Conservation (phyloP, 768 basidiomycete species). For the Lyophyllum decastes region DNA sequence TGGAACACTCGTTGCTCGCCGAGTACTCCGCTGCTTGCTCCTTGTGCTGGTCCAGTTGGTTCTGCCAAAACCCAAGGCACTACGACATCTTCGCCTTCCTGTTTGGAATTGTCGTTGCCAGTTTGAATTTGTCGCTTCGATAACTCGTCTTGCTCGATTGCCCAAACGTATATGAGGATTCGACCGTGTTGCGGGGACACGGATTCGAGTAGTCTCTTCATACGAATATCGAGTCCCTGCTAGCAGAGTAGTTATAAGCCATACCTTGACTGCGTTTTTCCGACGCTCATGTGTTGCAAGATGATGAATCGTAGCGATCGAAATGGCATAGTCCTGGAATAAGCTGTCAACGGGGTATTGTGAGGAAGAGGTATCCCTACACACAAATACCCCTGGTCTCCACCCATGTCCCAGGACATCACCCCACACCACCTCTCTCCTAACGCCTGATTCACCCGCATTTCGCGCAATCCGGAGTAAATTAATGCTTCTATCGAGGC, state of each 20-base stretch:
- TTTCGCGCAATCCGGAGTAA: conserved; percentile 72
- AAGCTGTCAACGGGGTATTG: neutral
- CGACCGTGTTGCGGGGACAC: conserved; percentile 74
- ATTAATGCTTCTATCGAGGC: conserved; percentile 81
- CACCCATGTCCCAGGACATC: conserved; percentile 76
- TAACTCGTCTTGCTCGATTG: conserved; percentile 85
- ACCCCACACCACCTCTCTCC: conserved; percentile 77
- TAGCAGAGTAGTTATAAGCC: conserved; percentile 6
- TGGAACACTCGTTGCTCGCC: conserved; percentile 57
- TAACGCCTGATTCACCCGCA: conserved; percentile 47
- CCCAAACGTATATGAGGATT: conserved; percentile 95
- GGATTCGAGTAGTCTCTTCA: conserved; percentile 60
- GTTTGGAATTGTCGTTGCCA: conserved; percentile 19
- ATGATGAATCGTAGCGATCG: conserved; percentile 97
- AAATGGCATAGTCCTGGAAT: conserved; percentile 88
- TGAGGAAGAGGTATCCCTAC: conserved; percentile 3
- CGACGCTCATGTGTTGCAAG: conserved; percentile 80
- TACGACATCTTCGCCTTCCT: conserved; percentile 74
- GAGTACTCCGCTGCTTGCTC: conserved; percentile 18
- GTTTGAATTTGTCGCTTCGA: conserved; percentile 71
- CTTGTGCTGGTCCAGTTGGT: conserved; percentile 19
- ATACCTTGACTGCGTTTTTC: conserved; percentile 70
- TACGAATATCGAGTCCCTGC: neutral
- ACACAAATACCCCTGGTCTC: conserved; percentile 80
- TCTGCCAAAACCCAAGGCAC: conserved; percentile 83